phyloP scores from a whole-genome alignment of 805 yeast species.

The Sugiyamaella valdiviana region DNA sequence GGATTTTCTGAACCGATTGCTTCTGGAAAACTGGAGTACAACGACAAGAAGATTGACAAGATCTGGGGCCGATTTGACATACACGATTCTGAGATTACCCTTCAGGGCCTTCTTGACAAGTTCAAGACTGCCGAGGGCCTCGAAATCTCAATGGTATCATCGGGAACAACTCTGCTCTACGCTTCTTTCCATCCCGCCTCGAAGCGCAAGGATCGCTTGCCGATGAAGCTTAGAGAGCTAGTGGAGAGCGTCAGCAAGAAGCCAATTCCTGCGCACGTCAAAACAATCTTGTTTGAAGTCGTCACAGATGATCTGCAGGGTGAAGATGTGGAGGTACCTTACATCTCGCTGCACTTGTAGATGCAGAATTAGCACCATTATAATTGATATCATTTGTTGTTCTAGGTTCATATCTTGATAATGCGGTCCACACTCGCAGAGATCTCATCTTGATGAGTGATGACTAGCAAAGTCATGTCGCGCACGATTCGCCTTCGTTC shows the following conservation, averaged over 20 bases:
- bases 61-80: conserved; percentile 95
- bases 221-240: conserved; percentile 61
- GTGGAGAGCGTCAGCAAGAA: conserved; percentile 83
- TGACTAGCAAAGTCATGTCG: conserved; percentile 48
- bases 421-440: conserved; percentile 52
- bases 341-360: conserved; percentile 55
- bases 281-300: conserved; percentile 77
- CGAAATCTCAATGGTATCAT: conserved; percentile 83
- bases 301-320: conserved; percentile 89
- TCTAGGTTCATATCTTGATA: conserved; percentile 22
- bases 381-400: not conserved
- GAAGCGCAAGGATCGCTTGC: conserved; percentile 73
- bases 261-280: conserved; percentile 65
- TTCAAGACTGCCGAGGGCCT: conserved; percentile 80
- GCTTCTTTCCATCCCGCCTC: conserved; percentile 93
- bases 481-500: conserved; percentile 28
- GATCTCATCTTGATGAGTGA: conserved; percentile 70
- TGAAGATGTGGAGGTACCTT: conserved; percentile 95
- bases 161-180: conserved; percentile 81
- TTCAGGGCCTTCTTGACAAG: conserved; percentile 63
- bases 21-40: conserved; percentile 76
- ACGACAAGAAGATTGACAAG: conserved; percentile 69
- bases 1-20: conserved; percentile 95
- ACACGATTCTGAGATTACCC: conserved; percentile 48
- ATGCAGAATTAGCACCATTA: not conserved